Conservation (phyloP, 495 filamentous ascomycete genomes). For the Daldinia decipiens region DNA sequence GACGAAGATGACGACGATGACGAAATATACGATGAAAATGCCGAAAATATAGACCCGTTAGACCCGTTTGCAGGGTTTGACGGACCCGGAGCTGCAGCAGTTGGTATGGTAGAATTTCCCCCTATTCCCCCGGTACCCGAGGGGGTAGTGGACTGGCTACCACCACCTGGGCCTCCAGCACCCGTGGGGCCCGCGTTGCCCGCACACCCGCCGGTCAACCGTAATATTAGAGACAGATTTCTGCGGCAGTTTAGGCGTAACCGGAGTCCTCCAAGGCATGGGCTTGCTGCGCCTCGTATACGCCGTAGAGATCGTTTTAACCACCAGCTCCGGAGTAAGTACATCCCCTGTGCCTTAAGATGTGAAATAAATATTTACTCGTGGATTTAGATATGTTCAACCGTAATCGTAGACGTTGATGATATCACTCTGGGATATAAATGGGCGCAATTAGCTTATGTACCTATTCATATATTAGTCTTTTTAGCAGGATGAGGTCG, state of each 20-base stretch:
- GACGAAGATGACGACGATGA: not conserved
- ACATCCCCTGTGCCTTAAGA: not conserved
- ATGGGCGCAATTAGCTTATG: too few species aligned
- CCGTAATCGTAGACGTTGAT: not conserved
- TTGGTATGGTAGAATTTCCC: not conserved
- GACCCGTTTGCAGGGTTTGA: not conserved
- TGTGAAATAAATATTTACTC: not conserved
- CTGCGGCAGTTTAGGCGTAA: not conserved
- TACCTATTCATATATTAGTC: not conserved
- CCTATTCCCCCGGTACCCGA: not conserved
- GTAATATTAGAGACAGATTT: not conserved
- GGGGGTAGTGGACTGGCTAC: not conserved
- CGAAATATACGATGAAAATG: not conserved
- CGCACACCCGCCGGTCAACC: too few species aligned
- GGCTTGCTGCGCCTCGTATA: not conserved
- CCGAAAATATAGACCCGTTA: not conserved
- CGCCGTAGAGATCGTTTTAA: not conserved
- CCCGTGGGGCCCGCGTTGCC: not conserved
- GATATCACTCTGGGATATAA: too few species aligned
- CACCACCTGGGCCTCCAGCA: not conserved
- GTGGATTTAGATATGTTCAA: not conserved
- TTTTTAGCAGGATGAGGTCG: not conserved
- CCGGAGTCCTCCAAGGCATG: not conserved
- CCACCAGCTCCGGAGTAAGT: not conserved
- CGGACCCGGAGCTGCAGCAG: not conserved